These are phyloP conservation scores for Ulota crispa DNA, from an alignment of 225 moss, liverwort and hornwort genomes.

Conservation along the genomic window DNA sequence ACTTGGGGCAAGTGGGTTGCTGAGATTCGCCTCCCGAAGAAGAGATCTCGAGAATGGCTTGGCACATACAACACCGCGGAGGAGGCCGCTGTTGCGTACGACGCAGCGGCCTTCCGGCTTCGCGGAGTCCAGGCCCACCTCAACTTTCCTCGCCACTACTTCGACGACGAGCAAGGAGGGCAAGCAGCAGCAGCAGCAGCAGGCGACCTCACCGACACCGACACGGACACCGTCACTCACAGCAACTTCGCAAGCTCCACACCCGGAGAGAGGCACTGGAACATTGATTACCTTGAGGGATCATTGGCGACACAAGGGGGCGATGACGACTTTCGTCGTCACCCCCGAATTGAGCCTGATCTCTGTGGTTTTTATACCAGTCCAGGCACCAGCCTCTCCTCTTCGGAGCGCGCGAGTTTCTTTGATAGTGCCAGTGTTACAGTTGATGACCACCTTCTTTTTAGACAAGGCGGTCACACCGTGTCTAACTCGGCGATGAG, in stretches of 20 bases:
- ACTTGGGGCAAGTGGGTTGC: constrained; percentile 95
- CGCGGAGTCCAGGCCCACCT: constrained; percentile 51
- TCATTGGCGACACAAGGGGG: constrained; percentile 20
- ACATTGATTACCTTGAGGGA: constrained; percentile 46
- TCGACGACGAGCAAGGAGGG: constrained; percentile 44
- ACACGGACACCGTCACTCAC: constrained; percentile 24
- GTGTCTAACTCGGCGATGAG: constrained; percentile 22
- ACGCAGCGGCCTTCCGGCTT: constrained; percentile 44
- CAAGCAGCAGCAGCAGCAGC: constrained; percentile 4
- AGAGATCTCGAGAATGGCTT: constrained; percentile 68
- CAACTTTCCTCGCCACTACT: constrained; percentile 56
- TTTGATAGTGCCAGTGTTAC: constrained; percentile 9
- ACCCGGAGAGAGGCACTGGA: constrained; percentile 46
- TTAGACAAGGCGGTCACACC: constrained; percentile 40
- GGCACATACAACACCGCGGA: constrained; percentile 80
- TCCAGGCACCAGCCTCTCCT: neutral
- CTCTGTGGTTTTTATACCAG: constrained; percentile 10
- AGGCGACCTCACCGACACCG: constrained; percentile 4
- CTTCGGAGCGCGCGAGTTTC: neutral
- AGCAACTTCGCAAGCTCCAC: constrained; percentile 36
- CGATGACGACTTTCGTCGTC: neutral
- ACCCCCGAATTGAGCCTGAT: constrained; percentile 17
- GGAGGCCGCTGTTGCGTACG: constrained; percentile 79
- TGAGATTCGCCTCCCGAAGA: constrained; percentile 70
- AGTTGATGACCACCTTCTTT: constrained; percentile 26